Base-by-base conservation (phyloP, 768 basidiomycete genomes). In the Daedaleopsis sinensis region DNA sequence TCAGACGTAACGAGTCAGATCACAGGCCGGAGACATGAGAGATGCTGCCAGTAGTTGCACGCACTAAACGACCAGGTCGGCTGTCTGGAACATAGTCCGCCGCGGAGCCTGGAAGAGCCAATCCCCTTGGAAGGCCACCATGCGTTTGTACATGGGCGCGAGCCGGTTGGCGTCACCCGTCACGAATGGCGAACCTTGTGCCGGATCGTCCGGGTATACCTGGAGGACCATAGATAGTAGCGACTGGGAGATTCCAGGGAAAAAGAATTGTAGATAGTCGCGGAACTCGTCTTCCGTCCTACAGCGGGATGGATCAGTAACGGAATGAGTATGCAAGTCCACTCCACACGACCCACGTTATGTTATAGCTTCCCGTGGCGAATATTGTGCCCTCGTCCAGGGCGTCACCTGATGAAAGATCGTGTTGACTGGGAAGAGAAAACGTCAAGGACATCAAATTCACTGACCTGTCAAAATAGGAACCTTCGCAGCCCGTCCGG, bases 341-440 rank as follows among this genome's bases (percentile, higher is more conserved):
- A 42, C 16, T 27, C 1, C 24, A 32, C 27, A 3, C 7, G 1
- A 54, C 68, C 0, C 62, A 75, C 75, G 69, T 65, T 27, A 76
- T 52, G 55, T 74, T 74, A 21, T 38, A 42, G 3, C 55, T 66
- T 3, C 65, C 54, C 11, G 70, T 35, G 0, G 73, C 67, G 64
- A 73, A 74, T 3, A 72, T 21, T 3, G 85, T 84, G 11, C 85
- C 86, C 65, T 88, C 86, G 55, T 87, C 86, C 52, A 86, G 82
- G 61, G 76, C 77, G 59, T 84, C 78, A 16, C 83, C 39, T 42
- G 7, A 7, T 7, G 27, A n/a, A n/a, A n/a, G n/a, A n/a, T n/a
- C n/a, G n/a, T n/a, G n/a, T n/a, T n/a, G n/a, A n/a, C n/a, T n/a
- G n/a, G n/a, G n/a, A n/a, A n/a, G n/a, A n/a, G n/a, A n/a, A n/a